phyloP scores from a whole-genome alignment of 192 early-diverging fungal species.

The Coemansia sp. region DNA sequence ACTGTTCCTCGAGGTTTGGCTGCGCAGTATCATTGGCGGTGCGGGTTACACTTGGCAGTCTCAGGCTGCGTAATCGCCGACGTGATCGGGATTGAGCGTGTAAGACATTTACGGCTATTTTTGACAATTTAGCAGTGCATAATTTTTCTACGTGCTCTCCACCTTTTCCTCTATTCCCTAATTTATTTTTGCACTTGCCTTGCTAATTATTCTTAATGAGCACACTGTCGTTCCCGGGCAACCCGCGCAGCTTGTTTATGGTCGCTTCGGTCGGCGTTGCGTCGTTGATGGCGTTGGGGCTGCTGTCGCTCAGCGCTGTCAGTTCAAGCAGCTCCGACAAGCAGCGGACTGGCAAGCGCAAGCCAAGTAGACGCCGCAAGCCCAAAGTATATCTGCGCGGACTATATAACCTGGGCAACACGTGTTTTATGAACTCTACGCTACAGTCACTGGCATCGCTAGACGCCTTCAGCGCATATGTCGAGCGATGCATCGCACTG shows the following conservation, averaged over 20 bases:
- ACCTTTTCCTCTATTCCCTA: not conserved
- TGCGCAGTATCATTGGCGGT: not conserved
- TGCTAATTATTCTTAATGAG: conserved; percentile 1
- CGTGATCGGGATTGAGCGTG: too few species aligned
- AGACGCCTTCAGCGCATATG: conserved; percentile 25
- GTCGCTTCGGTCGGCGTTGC: conserved; percentile 39
- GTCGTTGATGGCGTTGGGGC: conserved; percentile 30
- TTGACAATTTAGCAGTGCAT: too few species aligned
- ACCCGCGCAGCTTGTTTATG: conserved; percentile 29
- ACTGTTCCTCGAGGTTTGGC: not conserved
- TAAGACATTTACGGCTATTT: too few species aligned
- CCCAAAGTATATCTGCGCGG: conserved; percentile 60
- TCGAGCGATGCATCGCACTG: conserved; percentile 38
- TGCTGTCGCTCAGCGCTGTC: conserved; percentile 22
- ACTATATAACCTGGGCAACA: conserved; percentile 81
- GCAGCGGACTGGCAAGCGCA: conserved; percentile 8
- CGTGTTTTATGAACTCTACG: conserved; percentile 85
- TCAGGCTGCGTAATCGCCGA: too few species aligned
- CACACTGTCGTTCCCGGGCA: conserved; percentile 1
- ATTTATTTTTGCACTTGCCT: not conserved
- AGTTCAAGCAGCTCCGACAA: not conserved
- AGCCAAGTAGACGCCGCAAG: conserved; percentile 9
- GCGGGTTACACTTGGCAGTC: not conserved
- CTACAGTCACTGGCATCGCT: conserved; percentile 57
- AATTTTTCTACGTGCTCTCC: too few species aligned